Base-by-base conservation (phyloP, 305 asterid species). In the Fraxinus xanthoxyloides region DNA sequence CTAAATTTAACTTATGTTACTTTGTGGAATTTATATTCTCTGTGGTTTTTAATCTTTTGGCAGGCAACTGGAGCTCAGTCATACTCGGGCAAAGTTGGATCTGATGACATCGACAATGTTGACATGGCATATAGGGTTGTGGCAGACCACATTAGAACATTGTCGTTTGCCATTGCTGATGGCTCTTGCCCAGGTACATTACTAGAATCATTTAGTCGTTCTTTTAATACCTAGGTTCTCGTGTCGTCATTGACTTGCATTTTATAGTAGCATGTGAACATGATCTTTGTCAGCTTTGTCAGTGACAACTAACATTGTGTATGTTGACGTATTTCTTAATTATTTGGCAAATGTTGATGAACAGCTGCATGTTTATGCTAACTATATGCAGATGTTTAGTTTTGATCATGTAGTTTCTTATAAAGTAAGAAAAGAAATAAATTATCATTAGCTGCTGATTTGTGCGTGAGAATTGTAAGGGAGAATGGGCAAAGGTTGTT, bases 61-160 rank as follows among this genome's bases (percentile, higher is more conserved):
- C 79, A 95, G 99, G 97, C 93, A 77, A 91, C 98, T 80, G 92
- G 91, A 82, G 97, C 97, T 80, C 88, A 88, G 17, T 88, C 91
- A 6, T 96, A 96, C 88, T 85, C 95, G 28, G 98, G 98, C 1
- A 93, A 91, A 86, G 93, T 96, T 90, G 99, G 98, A 76, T 9
- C 82, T 75, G 99, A 96, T 84, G 99, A 96, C 36, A 89, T 86
- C 63, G 97, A 94, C 85, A 91, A 87, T 5, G 80, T 90, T 86
- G 99, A 96, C 85, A 96, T 96, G 97, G 99, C 99, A 77, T 96
- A 94, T 86, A 91, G 98, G 88, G 98, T 96, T 84, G 97, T 96
- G 73, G 97, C 99, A 63, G 99, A 96, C 84, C 99, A 96, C 85
- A 94, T 96, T 72, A 88, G 99, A 85, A 96, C 99, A 40, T 93